These are phyloP conservation scores for Hypoxylon lienhwacheense DNA, from an alignment of 495 filamentous ascomycete species.

Conservation along the genomic window DNA sequence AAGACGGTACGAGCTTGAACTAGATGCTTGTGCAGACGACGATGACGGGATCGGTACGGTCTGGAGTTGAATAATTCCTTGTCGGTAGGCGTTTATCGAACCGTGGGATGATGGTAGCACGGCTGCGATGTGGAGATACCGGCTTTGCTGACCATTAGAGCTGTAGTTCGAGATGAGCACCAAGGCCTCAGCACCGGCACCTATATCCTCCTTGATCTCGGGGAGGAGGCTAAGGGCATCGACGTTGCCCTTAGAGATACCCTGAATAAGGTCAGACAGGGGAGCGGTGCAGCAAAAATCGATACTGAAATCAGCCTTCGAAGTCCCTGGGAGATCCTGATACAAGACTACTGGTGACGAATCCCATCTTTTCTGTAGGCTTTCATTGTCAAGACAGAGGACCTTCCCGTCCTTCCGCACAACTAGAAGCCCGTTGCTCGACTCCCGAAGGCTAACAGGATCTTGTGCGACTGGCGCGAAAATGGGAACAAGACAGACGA, in stretches of 20 bases:
- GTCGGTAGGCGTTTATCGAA: constrained; percentile 18
- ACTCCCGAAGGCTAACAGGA: not conserved
- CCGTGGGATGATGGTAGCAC: constrained; percentile 37
- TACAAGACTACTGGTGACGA: constrained; percentile 38
- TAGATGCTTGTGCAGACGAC: not conserved
- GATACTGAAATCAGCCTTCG: constrained; percentile 36
- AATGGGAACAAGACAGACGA: constrained; percentile 31
- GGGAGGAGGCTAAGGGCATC: constrained; percentile 45
- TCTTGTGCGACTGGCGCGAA: not conserved
- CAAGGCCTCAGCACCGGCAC: constrained; percentile 47
- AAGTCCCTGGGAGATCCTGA: constrained; percentile 42
- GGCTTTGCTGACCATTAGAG: constrained; percentile 10
- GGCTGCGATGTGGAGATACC: constrained; percentile 53
- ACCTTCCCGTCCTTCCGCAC: constrained; percentile 46
- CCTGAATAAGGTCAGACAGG: constrained; percentile 48
- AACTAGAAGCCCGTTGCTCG: constrained; percentile 39
- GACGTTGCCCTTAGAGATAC: constrained; percentile 46
- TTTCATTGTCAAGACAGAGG: constrained; percentile 45
- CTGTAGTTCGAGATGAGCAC: constrained; percentile 44
- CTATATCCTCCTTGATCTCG: constrained; percentile 34
- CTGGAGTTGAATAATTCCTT: constrained; percentile 37
- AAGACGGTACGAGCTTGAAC: constrained; percentile 48
- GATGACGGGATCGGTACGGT: constrained; percentile 26
- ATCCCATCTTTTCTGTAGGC: constrained; percentile 45
- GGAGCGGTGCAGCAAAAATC: constrained; percentile 44